These are phyloP conservation scores for Pinus tabuliformis DNA, from an alignment of 75 land plant species.

Conservation along the genomic window DNA sequence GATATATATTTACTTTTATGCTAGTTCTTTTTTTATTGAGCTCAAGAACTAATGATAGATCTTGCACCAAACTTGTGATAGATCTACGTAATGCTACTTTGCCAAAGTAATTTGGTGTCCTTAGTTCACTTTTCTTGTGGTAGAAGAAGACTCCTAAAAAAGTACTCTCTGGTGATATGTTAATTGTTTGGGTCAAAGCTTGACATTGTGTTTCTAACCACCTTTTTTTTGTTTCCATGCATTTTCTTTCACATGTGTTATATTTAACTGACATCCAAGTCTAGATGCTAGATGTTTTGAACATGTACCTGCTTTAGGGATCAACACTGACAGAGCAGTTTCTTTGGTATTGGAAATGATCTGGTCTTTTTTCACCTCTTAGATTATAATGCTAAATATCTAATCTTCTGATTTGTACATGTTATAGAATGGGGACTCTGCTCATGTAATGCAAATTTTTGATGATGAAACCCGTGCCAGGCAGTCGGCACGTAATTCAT, in stretches of 20 bases:
- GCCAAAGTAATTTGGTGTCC: neutral
- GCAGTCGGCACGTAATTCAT: constrained; percentile 76
- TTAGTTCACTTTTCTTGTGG: neutral
- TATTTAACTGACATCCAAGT: neutral
- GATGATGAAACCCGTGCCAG: constrained; percentile 88
- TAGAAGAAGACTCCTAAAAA: neutral
- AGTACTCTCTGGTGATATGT: neutral
- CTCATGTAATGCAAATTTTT: constrained; percentile 72
- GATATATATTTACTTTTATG: neutral
- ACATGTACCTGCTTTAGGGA: neutral
- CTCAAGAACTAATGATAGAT: neutral
- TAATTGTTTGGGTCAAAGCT: neutral
- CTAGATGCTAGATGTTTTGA: neutral
- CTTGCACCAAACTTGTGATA: neutral
- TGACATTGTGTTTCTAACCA: neutral
- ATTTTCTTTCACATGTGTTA: neutral
- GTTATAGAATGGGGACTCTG: constrained; percentile 60
- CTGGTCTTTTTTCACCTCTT: neutral
- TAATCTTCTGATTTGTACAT: neutral
- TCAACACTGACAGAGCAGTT: constrained; percentile 2
- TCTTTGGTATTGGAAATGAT: neutral
- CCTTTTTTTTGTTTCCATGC: neutral
- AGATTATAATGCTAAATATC: constrained; percentile 1
- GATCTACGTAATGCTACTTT: neutral
- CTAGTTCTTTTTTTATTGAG: neutral